Conservation (phyloP, 208 protist genomes). For the Crithidia acanthocephali region DNA sequence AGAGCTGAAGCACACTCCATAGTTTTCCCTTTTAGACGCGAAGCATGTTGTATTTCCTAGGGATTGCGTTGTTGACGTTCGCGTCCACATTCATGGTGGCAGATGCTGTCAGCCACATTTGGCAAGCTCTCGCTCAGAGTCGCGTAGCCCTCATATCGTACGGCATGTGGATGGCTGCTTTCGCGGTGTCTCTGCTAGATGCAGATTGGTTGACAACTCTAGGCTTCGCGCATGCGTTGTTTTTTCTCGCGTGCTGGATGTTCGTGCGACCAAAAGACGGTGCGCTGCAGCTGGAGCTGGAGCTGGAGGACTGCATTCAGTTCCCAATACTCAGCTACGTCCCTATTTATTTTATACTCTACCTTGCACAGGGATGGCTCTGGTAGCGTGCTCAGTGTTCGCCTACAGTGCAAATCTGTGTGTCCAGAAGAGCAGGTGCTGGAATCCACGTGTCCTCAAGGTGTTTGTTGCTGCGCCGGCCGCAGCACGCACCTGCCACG, state of each 20-base stretch:
- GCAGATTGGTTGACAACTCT: conserved; percentile 50
- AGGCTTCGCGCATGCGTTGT: conserved; percentile 32
- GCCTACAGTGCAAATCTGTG: too few relatives aligned
- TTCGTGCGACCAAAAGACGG: conserved; percentile 3
- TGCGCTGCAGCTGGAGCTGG: too few relatives aligned
- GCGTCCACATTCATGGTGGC: conserved; percentile 75
- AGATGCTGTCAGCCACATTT: conserved; percentile 57
- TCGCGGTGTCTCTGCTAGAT: conserved; percentile 41
- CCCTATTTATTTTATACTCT: conserved; percentile 48
- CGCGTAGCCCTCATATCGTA: conserved; percentile 37
- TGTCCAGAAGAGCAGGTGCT: too few relatives aligned
- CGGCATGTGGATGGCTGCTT: conserved; percentile 39
- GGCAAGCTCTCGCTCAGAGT: conserved; percentile 22
- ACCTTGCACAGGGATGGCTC: conserved; percentile 40
- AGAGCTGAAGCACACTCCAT: too few relatives aligned
- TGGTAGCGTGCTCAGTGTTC: conserved; percentile 2
- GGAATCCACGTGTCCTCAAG: too few relatives aligned
- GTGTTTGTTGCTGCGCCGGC: too few relatives aligned
- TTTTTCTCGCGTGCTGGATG: conserved; percentile 42
- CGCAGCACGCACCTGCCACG: too few relatives aligned
- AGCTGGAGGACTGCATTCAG: conserved; percentile 52
- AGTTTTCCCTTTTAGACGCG: too few relatives aligned
- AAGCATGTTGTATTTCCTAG: conserved; percentile 29
- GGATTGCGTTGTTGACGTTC: conserved; percentile 45
- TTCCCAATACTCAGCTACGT: conserved; percentile 55